Conservation (phyloP, 352 stramenopile species). For the Phytophthora idaei region DNA sequence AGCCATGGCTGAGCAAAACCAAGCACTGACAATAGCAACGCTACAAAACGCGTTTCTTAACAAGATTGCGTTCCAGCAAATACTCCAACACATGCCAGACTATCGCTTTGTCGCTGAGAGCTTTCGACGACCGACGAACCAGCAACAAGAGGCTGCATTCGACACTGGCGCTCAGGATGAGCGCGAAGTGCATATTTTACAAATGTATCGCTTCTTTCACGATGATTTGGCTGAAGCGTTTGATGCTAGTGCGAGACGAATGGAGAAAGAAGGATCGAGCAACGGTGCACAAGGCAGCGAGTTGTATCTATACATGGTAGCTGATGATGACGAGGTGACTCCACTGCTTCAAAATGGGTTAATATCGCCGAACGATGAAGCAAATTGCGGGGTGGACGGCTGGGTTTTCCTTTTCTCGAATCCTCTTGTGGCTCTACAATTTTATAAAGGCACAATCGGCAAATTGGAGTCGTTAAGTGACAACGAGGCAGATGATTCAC, state of each 20-base stretch:
- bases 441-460: slow-evolving; percentile 35
- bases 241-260: slow-evolving; percentile 15
- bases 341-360: slow-evolving; percentile 48
- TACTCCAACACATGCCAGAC: slow-evolving; percentile 52
- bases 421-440: slow-evolving; percentile 36
- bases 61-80: slow-evolving; percentile 52
- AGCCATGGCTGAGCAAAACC: slow-evolving; percentile 45
- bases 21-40: slow-evolving; percentile 39
- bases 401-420: slow-evolving; percentile 56
- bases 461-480: slow-evolving; percentile 34
- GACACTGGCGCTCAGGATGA: slow-evolving; percentile 1
- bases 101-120: slow-evolving; percentile 49
- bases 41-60: slow-evolving; percentile 42
- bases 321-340: slow-evolving; percentile 39
- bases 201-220: slow-evolving; percentile 60
- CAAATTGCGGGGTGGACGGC: neutral
- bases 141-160: slow-evolving; percentile 3
- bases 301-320: slow-evolving; percentile 50
- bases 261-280: slow-evolving; percentile 5
- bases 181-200: slow-evolving; percentile 35
- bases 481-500: slow-evolving; percentile 17
- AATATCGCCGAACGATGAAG: neutral
- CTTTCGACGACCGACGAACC: slow-evolving; percentile 30
- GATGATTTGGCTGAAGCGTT: slow-evolving; percentile 38
- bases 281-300: slow-evolving; percentile 32